These are phyloP conservation scores for Hypoxylon trugodes DNA, from an alignment of 495 filamentous ascomycete genomes.

Conservation along the genomic window DNA sequence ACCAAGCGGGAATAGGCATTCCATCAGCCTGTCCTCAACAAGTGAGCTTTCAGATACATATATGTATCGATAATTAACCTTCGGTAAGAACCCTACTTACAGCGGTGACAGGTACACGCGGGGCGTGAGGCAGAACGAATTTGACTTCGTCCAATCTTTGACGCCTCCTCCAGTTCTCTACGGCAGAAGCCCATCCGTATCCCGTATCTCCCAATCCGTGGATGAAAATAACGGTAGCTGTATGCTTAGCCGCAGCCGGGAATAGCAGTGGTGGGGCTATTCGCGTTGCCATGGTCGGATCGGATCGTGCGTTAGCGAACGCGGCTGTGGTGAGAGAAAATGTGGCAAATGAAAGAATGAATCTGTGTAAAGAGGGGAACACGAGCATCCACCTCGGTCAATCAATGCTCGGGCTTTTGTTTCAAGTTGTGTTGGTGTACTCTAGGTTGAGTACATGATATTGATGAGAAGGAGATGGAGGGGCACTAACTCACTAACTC, in stretches of 20 bases:
- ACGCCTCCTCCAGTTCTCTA: conserved; percentile 88
- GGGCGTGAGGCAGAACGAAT: conserved; percentile 96
- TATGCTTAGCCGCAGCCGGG: conserved; percentile 88
- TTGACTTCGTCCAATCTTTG: conserved; percentile 86
- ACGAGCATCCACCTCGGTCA: conserved; percentile 21
- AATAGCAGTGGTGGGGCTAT: conserved; percentile 67
- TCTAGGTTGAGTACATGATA: too few species aligned
- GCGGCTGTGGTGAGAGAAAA: conserved; percentile 6
- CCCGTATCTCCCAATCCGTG: conserved; percentile 91
- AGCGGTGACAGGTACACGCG: conserved; percentile 83
- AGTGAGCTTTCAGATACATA: conserved; percentile 13
- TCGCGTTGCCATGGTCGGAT: conserved; percentile 43
- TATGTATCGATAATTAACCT: not conserved
- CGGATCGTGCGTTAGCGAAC: conserved; percentile 14
- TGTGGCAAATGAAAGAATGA: conserved; percentile 10
- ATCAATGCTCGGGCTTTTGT: not conserved
- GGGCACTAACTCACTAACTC: not conserved
- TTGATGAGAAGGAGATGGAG: conserved; percentile 5
- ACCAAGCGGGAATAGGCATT: conserved; percentile 91
- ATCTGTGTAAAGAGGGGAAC: not conserved
- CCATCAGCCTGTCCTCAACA: conserved; percentile 69
- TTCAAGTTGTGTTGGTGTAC: too few species aligned
- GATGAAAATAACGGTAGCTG: conserved; percentile 91
- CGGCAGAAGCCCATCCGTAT: conserved; percentile 77
- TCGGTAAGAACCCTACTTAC: conserved; percentile 57